Evolutionary conservation across 2,329 filamentous ascomycete genomes (phyloP), one percentile per base, ranked within the genome.

Genomic region (Cryphonectria naterciae): DNA sequence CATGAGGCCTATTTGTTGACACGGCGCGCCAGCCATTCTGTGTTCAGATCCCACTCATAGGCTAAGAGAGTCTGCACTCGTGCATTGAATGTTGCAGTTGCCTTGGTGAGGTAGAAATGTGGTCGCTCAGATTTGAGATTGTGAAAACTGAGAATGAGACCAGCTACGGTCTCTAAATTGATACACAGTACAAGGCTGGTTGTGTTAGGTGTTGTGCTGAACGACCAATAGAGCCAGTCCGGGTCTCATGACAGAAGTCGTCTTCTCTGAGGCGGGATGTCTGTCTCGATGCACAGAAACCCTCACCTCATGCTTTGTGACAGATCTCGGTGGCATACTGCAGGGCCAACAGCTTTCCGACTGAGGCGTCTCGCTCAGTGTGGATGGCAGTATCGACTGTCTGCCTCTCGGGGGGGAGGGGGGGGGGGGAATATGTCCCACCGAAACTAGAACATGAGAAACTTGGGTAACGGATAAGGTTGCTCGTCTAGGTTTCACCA

Each of bases 401-500:
- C 7, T 52, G 19, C 7, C 7, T n/a, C n/a, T 10, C n/a, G n/a
- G n/a, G n/a, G n/a, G n/a, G n/a, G n/a, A n/a, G n/a, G n/a, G n/a
- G n/a, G n/a, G n/a, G n/a, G n/a, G n/a, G n/a, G n/a, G n/a, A 25
- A 52, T 8, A 22, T 25, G 19, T 10, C 46, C 7, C 22, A 6
- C 22, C 22, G 1, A 52, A 52, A 25, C 46, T 8, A n/a, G 22
- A 28, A 56, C 11, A 32, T 28, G 52, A 13, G 13, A 15, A 28
- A 32, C 13, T 11, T 32, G 5, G n/a, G 6, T 3, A 62, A 32
- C 32, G n/a, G 6, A 37, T n/a, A 1, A 4, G 7, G 25, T n/a
- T 4, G 39, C 37, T 4, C 28, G 13, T n/a, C n/a, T 17, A 1
- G 19, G 10, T 65, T 39, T 39, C 63, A 70, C 68, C 68, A 72